phyloP scores from a whole-genome alignment of 352 stramenopile genomes.

The Phytopythium mirpurense region DNA sequence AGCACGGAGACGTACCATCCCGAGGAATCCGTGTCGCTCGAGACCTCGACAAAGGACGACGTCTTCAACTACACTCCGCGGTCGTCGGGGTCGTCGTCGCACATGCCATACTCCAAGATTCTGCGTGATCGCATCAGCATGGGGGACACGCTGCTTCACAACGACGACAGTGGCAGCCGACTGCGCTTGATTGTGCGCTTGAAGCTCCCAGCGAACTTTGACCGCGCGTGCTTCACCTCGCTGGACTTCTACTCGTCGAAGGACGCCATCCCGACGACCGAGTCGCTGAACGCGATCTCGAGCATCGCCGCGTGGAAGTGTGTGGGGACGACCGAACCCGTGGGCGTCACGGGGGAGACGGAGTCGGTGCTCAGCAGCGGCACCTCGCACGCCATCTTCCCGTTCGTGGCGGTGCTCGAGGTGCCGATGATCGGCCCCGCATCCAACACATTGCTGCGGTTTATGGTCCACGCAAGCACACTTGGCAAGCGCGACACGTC shows the following conservation, averaged over 20 bases:
- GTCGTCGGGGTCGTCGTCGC: constrained; percentile 71
- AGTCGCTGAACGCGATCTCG: constrained; percentile 44
- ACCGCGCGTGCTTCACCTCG: constrained; percentile 77
- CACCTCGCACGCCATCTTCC: constrained; percentile 59
- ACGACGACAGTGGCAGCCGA: constrained; percentile 77
- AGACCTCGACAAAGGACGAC: constrained; percentile 74
- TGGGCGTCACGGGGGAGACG: constrained; percentile 58
- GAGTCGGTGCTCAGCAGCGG: constrained; percentile 58
- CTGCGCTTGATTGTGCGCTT: constrained; percentile 78
- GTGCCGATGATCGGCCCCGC: constrained; percentile 75
- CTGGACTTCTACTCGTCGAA: constrained; percentile 82
- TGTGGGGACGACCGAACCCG: constrained; percentile 74
- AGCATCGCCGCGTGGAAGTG: constrained; percentile 73
- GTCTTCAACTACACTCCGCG: constrained; percentile 82
- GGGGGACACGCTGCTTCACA: constrained; percentile 72
- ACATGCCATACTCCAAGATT: constrained; percentile 79
- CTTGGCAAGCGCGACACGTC: constrained; percentile 58
- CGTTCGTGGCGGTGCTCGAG: constrained; percentile 83
- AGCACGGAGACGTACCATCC: constrained; percentile 61
- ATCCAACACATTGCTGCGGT: constrained; percentile 81
- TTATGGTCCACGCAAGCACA: constrained; percentile 80
- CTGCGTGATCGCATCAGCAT: constrained; percentile 65
- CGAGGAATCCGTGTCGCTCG: constrained; percentile 53
- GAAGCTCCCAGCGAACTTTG: constrained; percentile 72
- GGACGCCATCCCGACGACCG: constrained; percentile 44